Percentiles rank a stretch among this genome's conserved stretches.
Conservation (phyloP, 2,329 filamentous ascomycete species). For the Ceratocystis smalleyi region DNA sequence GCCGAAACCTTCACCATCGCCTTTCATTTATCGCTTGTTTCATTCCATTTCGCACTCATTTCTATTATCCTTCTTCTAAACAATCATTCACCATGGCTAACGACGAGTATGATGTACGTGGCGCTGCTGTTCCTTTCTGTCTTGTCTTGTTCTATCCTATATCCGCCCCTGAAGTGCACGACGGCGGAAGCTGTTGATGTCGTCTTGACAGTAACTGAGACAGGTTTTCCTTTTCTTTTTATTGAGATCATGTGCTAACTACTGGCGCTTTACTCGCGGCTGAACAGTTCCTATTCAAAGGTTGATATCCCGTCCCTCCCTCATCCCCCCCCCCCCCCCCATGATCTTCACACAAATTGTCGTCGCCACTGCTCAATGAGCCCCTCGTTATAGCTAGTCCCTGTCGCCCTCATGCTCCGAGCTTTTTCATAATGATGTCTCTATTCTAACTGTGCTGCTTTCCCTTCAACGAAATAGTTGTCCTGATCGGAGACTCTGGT, state of each 20-base stretch:
- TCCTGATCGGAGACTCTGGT: constrained; percentile 96
- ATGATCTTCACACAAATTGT: constrained; percentile 13
- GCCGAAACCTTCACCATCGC: constrained; percentile 6
- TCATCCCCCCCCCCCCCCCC: background rate
- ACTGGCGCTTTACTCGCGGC: background rate
- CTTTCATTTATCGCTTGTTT: constrained; percentile 10
- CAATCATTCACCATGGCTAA: constrained; percentile 64
- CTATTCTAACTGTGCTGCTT: constrained; percentile 21
- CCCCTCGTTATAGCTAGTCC: constrained; percentile 15
- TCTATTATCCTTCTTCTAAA: constrained; percentile 12
- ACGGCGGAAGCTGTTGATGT: background rate
- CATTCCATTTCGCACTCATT: constrained; percentile 8
- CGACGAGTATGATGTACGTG: constrained; percentile 93
- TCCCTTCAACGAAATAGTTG: constrained; percentile 43
- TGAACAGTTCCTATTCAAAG: constrained; percentile 93
- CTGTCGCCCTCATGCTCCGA: constrained; percentile 13
- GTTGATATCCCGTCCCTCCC: constrained; percentile 32
- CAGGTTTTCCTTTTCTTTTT: constrained; percentile 17
- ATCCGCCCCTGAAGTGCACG: background rate
- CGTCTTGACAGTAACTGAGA: background rate
- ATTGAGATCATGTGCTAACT: background rate
- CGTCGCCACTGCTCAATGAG: background rate
- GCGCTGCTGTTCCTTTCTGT: constrained; percentile 18
- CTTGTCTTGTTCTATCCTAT: constrained; percentile 24
- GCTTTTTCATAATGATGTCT: constrained; percentile 2